Evolutionary conservation across 768 basidiomycete species (phyloP).

Genomic region (Termitomyces bulborhizus): DNA sequence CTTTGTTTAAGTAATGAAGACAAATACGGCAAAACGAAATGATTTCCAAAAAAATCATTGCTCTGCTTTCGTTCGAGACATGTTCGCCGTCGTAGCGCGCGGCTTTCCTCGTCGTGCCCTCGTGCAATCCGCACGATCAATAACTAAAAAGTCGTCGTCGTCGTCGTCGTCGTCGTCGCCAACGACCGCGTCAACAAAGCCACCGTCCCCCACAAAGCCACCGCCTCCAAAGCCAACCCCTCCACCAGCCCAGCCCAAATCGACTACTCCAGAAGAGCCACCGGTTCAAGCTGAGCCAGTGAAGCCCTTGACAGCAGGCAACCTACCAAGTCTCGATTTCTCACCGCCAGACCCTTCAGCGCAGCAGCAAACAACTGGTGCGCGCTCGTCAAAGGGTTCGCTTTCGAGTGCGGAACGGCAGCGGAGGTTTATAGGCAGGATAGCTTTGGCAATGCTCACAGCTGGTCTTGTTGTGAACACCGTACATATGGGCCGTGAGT

Average conservation of each 20-base stretch:
- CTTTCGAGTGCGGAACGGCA: conserved; percentile 74
- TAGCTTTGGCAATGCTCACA: conserved; percentile 47
- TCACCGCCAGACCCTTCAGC: conserved; percentile 44
- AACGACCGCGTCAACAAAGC: background rate
- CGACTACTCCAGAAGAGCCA: conserved; percentile 12
- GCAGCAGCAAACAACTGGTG: conserved; percentile 57
- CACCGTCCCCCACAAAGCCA: no score
- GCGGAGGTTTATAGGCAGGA: conserved; percentile 49
- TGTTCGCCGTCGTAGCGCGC: conserved; percentile 13
- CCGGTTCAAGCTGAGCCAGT: conserved; percentile 9
- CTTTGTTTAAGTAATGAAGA: background rate
- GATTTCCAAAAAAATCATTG: conserved; percentile 3
- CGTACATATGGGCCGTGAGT: conserved; percentile 71
- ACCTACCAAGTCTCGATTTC: conserved; percentile 58
- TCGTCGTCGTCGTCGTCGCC: background rate
- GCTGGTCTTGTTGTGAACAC: conserved; percentile 52
- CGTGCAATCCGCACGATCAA: conserved; percentile 11
- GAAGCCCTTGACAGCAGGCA: conserved; percentile 18
- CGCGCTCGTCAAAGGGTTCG: conserved; percentile 70
- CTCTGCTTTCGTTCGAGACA: background rate
- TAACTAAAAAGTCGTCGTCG: conserved; percentile 7
- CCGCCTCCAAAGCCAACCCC: conserved; percentile 2
- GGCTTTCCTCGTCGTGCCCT: conserved; percentile 8
- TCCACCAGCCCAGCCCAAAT: conserved; percentile 8
- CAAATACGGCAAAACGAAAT: conserved; percentile 6